phyloP scores from a whole-genome alignment of 192 early-diverging fungal genomes.

The Spizellomyces punctatus region DNA sequence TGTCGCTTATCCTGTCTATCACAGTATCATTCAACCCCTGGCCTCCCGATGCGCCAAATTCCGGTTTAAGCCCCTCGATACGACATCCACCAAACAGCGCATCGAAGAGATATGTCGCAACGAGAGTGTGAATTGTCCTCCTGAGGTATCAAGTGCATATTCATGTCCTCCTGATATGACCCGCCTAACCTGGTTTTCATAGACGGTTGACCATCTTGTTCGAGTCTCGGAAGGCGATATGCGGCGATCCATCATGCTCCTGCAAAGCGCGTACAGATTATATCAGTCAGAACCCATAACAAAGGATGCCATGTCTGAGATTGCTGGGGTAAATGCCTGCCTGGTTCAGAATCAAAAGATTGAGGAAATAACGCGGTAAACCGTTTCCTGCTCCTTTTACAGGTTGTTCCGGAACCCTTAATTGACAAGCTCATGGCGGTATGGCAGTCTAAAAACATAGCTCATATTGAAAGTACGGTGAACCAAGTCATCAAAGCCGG shows the following conservation, averaged over 20 bases:
- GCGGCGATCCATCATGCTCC: constrained; percentile 86
- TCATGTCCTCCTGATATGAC: not conserved
- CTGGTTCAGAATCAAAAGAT: constrained; percentile 3
- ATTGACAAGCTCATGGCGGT: constrained; percentile 63
- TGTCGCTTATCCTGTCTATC: not conserved
- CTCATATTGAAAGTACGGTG: constrained; percentile 54
- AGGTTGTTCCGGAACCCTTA: constrained; percentile 67
- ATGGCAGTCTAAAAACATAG: constrained; percentile 53
- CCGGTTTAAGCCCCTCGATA: constrained; percentile 83
- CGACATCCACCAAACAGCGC: constrained; percentile 58
- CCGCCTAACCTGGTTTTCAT: not conserved
- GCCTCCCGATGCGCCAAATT: constrained; percentile 95
- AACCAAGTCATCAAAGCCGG: constrained; percentile 67
- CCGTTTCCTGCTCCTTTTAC: not conserved
- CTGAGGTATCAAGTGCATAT: constrained; percentile 48
- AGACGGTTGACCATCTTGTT: constrained; percentile 70
- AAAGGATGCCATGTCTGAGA: constrained; percentile 65
- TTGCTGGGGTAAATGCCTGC: constrained; percentile 69
- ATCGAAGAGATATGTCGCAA: constrained; percentile 65
- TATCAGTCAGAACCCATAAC: constrained; percentile 52
- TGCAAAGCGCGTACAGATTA: constrained; percentile 81
- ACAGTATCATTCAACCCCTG: constrained; percentile 90
- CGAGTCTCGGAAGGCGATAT: constrained; percentile 85
- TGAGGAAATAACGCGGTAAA: not conserved
- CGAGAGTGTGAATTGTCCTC: constrained; percentile 66